Evolutionary conservation across 768 basidiomycete species (phyloP).

Genomic region (Mycena olivaceomarginata): DNA sequence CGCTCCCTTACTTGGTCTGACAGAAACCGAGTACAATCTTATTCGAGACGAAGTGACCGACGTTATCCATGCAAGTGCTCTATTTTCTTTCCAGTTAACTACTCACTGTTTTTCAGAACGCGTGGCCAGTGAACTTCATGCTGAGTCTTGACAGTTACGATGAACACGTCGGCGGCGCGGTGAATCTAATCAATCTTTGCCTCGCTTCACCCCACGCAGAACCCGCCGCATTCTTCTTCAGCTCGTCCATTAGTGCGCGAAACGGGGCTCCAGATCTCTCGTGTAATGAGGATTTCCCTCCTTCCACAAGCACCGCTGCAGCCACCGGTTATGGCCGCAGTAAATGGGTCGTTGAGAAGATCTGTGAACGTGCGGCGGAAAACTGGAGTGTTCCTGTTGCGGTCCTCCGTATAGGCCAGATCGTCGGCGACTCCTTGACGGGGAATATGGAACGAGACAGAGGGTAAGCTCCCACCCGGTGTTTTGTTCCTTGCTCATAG

Average conservation of each 20-base stretch:
- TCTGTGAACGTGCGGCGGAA: slow-evolving; percentile 64
- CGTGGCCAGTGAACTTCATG: slow-evolving; percentile 76
- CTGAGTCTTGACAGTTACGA: slow-evolving; percentile 61
- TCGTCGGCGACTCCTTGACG: slow-evolving; percentile 69
- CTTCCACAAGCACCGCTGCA: slow-evolving; percentile 55
- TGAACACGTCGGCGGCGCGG: slow-evolving; percentile 67
- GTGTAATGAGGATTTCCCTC: slow-evolving; percentile 57
- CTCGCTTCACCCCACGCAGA: slow-evolving; percentile 57
- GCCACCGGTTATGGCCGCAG: slow-evolving; percentile 60
- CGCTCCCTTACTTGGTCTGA: slow-evolving; percentile 62
- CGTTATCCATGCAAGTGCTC: slow-evolving; percentile 64
- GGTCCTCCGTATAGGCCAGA: slow-evolving; percentile 71
- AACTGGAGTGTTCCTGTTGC: slow-evolving; percentile 53
- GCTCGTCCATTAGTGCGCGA: slow-evolving; percentile 66
- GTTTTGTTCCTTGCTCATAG: slow-evolving; percentile 34
- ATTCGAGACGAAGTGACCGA: slow-evolving; percentile 60
- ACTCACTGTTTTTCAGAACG: slow-evolving; percentile 58
- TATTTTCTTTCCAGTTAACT: neutral
- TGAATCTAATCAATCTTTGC: slow-evolving; percentile 70
- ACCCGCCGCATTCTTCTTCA: slow-evolving; percentile 68
- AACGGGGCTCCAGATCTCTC: slow-evolving; percentile 55
- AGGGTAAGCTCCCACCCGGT: slow-evolving; percentile 48
- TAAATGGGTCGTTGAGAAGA: slow-evolving; percentile 75
- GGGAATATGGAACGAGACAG: slow-evolving; percentile 75
- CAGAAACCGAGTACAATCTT: slow-evolving; percentile 56